Conservation (phyloP, 352 stramenopile genomes). For the Discostella stelligera region DNA sequence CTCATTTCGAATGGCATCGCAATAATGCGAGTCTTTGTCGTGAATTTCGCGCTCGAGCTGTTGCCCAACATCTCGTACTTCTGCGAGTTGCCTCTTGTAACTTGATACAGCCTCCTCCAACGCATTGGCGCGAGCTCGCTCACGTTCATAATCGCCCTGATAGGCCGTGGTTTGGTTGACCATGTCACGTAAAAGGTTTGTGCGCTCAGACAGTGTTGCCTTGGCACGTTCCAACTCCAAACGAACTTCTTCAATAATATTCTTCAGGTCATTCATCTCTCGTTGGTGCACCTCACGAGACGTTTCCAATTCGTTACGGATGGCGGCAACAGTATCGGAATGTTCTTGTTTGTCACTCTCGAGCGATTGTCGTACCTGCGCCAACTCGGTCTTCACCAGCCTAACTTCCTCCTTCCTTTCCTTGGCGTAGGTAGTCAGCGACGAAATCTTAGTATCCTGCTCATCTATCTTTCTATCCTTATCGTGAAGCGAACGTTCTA, state of each 20-base stretch:
- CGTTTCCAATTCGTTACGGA: conserved; percentile 16
- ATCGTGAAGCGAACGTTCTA: conserved; percentile 14
- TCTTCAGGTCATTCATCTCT: conserved; percentile 20
- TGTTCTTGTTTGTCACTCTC: conserved; percentile 15
- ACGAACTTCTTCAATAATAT: conserved; percentile 16
- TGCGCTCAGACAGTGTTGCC: conserved; percentile 35
- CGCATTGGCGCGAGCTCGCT: conserved; percentile 18
- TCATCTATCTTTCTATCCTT: conserved; percentile 14
- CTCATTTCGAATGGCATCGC: conserved; percentile 33
- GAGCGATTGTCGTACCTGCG: not conserved
- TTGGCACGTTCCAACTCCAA: conserved; percentile 23
- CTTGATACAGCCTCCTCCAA: conserved; percentile 27
- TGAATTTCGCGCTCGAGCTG: conserved; percentile 29
- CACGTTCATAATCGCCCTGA: conserved; percentile 32
- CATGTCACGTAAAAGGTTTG: conserved; percentile 40
- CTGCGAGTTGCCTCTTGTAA: conserved; percentile 33
- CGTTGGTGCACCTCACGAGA: conserved; percentile 7
- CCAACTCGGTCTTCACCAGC: conserved; percentile 25
- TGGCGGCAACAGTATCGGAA: conserved; percentile 6
- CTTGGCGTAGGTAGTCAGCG: conserved; percentile 22
- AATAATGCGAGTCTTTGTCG: conserved; percentile 34
- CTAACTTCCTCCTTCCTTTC: conserved; percentile 27
- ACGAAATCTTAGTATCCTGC: conserved; percentile 21
- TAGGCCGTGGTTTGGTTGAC: conserved; percentile 38
- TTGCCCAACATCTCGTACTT: conserved; percentile 8